Percentiles rank a stretch among this genome's conserved stretches.
Conservation (phyloP, 176 grass and related monocot species). For the Juncus effusus region DNA sequence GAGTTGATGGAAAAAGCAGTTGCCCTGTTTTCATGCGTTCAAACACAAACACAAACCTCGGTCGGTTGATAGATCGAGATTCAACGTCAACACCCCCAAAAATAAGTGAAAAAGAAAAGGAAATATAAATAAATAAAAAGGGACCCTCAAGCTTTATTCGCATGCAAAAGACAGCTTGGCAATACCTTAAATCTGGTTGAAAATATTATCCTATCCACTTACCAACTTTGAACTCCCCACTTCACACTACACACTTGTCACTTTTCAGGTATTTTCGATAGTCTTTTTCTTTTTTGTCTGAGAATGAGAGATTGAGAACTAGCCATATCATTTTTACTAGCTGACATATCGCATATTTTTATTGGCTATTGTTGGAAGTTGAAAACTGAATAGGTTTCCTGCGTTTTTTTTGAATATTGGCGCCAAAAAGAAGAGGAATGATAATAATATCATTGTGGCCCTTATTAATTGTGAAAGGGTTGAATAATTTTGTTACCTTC, state of each 20-base stretch:
- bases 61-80: constrained; percentile 28
- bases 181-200: neutral
- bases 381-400: too few relatives aligned
- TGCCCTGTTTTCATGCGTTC: constrained; percentile 25
- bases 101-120: neutral
- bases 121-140: neutral
- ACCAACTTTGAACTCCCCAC: neutral
- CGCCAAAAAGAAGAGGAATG: too few relatives aligned
- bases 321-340: too few relatives aligned
- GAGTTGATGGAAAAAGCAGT: constrained; percentile 11
- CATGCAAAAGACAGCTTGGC: constrained; percentile 21
- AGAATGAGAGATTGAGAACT: neutral
- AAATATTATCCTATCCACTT: neutral
- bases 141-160: constrained; percentile 8
- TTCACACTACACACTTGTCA: neutral
- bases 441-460: too few relatives aligned
- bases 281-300: neutral
- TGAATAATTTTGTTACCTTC: too few relatives aligned
- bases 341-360: too few relatives aligned
- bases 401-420: too few relatives aligned
- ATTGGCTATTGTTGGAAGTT: too few relatives aligned
- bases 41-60: neutral
- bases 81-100: neutral
- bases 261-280: neutral
- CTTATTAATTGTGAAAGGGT: too few relatives aligned